Conservation (phyloP, 2,329 filamentous ascomycete species). For the Sporothrix dimorphospora region DNA sequence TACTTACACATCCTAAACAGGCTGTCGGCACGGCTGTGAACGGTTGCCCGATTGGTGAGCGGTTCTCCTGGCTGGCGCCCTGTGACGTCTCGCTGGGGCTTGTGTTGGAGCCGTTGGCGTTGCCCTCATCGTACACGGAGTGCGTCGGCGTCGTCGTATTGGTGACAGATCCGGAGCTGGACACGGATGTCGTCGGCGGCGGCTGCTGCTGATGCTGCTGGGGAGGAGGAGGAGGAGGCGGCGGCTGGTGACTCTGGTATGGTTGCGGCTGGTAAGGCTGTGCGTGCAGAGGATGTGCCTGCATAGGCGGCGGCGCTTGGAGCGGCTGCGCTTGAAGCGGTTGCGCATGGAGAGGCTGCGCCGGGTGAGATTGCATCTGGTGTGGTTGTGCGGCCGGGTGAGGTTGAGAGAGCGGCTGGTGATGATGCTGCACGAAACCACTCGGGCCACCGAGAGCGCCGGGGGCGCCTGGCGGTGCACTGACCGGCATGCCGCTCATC, state of each 20-base stretch:
- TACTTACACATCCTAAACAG: slow-evolving; percentile 59
- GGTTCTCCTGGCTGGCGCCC: not conserved
- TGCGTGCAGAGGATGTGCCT: not conserved
- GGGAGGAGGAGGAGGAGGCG: not conserved
- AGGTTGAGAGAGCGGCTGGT: not conserved
- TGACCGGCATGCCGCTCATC: slow-evolving; percentile 7
- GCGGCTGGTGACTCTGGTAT: slow-evolving; percentile 4
- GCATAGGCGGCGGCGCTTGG: not conserved
- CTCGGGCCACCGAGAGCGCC: not conserved
- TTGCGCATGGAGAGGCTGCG: not conserved
- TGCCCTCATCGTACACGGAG: slow-evolving; percentile 16
- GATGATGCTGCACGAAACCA: not conserved
- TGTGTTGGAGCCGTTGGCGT: not conserved
- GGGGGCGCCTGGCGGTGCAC: not conserved
- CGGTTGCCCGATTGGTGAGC: not conserved
- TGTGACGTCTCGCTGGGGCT: slow-evolving; percentile 27
- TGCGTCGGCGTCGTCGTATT: slow-evolving; percentile 14
- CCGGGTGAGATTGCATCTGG: slow-evolving; percentile 1
- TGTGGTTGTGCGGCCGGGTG: not conserved
- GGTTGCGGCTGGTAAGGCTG: not conserved
- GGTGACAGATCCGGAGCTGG: not conserved
- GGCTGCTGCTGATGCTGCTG: not conserved
- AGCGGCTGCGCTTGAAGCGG: not conserved
- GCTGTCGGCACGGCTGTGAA: slow-evolving; percentile 48
- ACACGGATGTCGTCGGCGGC: not conserved